Conservation (phyloP, 352 stramenopile species). For the Phytophthora cryptogea region DNA sequence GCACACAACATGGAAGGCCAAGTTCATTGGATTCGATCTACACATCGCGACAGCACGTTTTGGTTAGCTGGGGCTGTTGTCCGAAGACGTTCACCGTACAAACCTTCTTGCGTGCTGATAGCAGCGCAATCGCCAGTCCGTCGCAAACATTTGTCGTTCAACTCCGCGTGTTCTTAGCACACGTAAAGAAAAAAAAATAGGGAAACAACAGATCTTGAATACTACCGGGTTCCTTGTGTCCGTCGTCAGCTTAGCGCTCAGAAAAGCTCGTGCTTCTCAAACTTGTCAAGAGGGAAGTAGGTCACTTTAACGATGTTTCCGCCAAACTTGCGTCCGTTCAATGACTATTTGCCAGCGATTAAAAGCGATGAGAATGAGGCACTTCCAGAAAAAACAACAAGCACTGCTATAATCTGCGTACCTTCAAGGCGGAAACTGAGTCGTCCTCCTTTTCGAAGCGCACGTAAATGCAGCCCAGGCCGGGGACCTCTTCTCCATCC, state of each 20-base stretch:
- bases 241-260: slow-evolving; percentile 31
- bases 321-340: slow-evolving; percentile 87
- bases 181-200: slow-evolving; percentile 27
- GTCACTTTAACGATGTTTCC: slow-evolving; percentile 86
- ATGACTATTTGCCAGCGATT: slow-evolving; percentile 41
- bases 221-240: slow-evolving; percentile 20
- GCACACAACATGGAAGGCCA: slow-evolving; percentile 44
- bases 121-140: slow-evolving; percentile 12
- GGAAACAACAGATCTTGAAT: slow-evolving; percentile 24
- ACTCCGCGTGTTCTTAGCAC: slow-evolving; percentile 26
- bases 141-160: slow-evolving; percentile 13
- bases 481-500: slow-evolving; percentile 60
- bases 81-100: slow-evolving; percentile 32
- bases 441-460: slow-evolving; percentile 66
- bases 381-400: not conserved
- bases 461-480: slow-evolving; percentile 83
- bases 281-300: slow-evolving; percentile 76
- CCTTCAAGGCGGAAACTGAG: slow-evolving; percentile 74
- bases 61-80: slow-evolving; percentile 30
- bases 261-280: slow-evolving; percentile 67
- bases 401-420: slow-evolving; percentile 19
- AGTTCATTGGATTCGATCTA: slow-evolving; percentile 52
- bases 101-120: slow-evolving; percentile 36
- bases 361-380: slow-evolving; percentile 11
- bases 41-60: slow-evolving; percentile 44